Percentiles rank a stretch among this genome's conserved stretches.
Evolutionary conservation across 2,329 filamentous ascomycete genomes (phyloP).

Genomic region (Paecilomyces niveus): DNA sequence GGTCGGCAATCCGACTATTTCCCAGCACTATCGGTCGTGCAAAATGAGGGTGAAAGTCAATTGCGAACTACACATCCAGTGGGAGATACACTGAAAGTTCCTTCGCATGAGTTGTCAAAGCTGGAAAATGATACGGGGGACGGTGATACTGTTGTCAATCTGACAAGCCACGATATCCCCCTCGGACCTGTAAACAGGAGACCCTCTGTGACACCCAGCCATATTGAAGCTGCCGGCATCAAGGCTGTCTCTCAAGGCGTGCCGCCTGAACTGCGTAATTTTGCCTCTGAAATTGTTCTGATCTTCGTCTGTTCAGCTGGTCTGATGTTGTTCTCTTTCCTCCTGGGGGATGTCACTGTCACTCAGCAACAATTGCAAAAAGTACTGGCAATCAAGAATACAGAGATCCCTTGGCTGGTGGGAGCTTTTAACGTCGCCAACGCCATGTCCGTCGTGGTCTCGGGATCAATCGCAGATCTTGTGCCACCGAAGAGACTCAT

Average conservation of each 20-base stretch:
- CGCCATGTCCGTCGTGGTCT: conserved; percentile 36
- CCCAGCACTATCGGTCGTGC: neutral
- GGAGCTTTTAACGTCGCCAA: conserved; percentile 37
- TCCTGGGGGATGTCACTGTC: conserved; percentile 35
- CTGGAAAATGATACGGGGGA: neutral
- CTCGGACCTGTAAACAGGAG: neutral
- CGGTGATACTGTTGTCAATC: neutral
- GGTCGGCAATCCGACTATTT: neutral
- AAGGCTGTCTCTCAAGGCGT: conserved; percentile 20
- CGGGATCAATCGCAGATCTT: conserved; percentile 28
- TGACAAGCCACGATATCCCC: neutral
- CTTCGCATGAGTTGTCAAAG: neutral
- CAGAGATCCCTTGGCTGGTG: conserved; percentile 37
- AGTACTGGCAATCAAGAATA: conserved; percentile 32
- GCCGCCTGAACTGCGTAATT: conserved; percentile 33
- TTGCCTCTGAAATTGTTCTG: conserved; percentile 34
- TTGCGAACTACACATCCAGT: neutral
- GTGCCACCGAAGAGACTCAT: conserved; percentile 35
- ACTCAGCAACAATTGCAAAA: conserved; percentile 30
- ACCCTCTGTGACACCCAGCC: neutral
- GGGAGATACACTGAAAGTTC: neutral
- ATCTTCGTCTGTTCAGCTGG: conserved; percentile 37
- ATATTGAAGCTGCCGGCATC: neutral
- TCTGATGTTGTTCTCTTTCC: conserved; percentile 37
- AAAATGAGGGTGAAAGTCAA: neutral